Conservation (phyloP, 2,329 filamentous ascomycete species). For the Colletotrichum coccodes region DNA sequence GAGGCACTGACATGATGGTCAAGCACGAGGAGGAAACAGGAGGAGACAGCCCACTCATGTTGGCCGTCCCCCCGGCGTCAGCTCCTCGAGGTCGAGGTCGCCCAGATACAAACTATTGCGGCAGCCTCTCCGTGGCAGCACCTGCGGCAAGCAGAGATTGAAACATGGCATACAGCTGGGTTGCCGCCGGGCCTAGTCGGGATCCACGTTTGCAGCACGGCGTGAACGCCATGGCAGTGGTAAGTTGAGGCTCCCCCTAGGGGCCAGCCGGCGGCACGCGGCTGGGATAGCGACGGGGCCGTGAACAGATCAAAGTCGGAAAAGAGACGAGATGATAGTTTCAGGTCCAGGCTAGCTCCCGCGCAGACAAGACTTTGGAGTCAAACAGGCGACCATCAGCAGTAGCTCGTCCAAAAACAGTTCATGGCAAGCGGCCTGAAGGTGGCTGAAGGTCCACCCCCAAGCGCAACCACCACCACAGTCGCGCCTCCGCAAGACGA, state of each 20-base stretch:
- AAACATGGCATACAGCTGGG: slow-evolving; percentile 28
- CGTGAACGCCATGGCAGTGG: slow-evolving; percentile 24
- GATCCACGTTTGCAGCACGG: slow-evolving; percentile 29
- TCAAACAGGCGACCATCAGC: slow-evolving; percentile 25
- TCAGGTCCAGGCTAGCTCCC: slow-evolving; percentile 30
- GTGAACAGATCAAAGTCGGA: slow-evolving; percentile 27
- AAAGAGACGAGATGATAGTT: slow-evolving; percentile 26
- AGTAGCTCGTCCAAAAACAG: slow-evolving; percentile 18
- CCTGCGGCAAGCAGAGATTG: slow-evolving; percentile 16
- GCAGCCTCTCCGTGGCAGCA: slow-evolving; percentile 11
- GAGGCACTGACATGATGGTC: slow-evolving; percentile 28
- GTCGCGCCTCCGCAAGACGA: slow-evolving; percentile 28
- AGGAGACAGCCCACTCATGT: slow-evolving; percentile 28
- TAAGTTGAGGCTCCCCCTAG: slow-evolving; percentile 20
- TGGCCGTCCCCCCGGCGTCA: slow-evolving; percentile 14
- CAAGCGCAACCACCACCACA: slow-evolving; percentile 22
- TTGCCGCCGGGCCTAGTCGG: slow-evolving; percentile 22
- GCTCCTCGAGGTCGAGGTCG: slow-evolving; percentile 26
- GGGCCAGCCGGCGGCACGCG: slow-evolving; percentile 14
- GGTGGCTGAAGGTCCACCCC: slow-evolving; percentile 28
- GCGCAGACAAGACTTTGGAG: slow-evolving; percentile 22
- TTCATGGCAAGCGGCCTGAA: slow-evolving; percentile 26
- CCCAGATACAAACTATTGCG: slow-evolving; percentile 16
- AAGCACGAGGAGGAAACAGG: slow-evolving; percentile 5
- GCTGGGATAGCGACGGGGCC: slow-evolving; percentile 24